A percentile compares a stretch with the other conserved stretches of the same genome.
Conservation (phyloP, 148 eudicot genomes). For the Chenopodium album region DNA sequence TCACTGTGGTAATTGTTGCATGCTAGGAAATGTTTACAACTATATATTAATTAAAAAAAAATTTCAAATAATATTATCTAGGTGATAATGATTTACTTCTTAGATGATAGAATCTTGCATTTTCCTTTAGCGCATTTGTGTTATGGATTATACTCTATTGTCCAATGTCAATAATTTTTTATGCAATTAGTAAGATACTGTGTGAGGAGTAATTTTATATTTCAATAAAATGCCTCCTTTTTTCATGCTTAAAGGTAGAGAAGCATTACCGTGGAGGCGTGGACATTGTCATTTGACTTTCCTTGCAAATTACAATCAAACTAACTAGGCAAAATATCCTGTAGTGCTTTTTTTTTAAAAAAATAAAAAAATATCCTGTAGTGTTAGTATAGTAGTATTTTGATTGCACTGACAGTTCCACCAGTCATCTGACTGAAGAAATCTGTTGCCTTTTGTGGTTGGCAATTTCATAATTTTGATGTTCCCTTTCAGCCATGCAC, state of each 20-base stretch:
- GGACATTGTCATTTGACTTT: neutral
- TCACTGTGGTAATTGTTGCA: too few species aligned
- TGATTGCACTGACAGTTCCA: neutral
- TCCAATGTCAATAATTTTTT: neutral
- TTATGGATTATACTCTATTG: neutral
- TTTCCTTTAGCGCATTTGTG: neutral
- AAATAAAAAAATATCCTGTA: too few species aligned
- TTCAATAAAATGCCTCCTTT: too few species aligned
- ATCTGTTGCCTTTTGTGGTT: neutral
- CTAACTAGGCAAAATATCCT: neutral
- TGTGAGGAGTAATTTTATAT: neutral
- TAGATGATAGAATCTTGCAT: too few species aligned
- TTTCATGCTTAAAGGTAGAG: neutral
- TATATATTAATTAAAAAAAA: too few species aligned
- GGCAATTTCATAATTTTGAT: neutral
- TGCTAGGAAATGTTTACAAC: too few species aligned
- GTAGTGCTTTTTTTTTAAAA: too few species aligned
- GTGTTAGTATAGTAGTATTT: too few species aligned
- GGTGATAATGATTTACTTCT: too few species aligned
- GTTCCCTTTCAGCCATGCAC: neutral
- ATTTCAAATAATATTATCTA: too few species aligned
- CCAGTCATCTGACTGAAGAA: slow-evolving; percentile 3
- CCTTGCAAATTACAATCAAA: neutral
- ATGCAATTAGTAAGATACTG: neutral
- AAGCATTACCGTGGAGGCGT: neutral